Base-by-base conservation (phyloP, 2,329 filamentous ascomycete species). In the Penicillium sp. region DNA sequence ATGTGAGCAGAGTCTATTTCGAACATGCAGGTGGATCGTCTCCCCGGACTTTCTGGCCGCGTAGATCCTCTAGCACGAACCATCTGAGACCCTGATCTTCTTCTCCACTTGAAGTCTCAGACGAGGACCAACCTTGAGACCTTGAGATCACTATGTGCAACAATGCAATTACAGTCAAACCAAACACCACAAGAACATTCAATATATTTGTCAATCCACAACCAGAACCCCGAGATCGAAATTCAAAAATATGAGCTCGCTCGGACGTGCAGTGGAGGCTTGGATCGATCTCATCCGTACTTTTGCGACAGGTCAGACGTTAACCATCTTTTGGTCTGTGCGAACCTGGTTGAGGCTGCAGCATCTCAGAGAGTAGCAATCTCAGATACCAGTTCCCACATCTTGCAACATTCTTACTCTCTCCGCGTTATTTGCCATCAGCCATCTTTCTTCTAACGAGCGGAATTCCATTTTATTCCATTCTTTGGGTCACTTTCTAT, bases 1-100 rank as follows among this genome's bases (percentile, higher is more conserved):
- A 61, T 61, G 58, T 61, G 58, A 61, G 50, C 55, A 57, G 56
- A 61, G 57, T 58, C 54, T 57, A 60, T 57, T 57, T 52, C 45
- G 33, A 46, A 59, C 58, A 56, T 60, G 58, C 57, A 60, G 52
- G 41, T 35, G 30, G 41, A 49, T 49, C 47, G 29, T 14, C 27
- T 49, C 47, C 47, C 47, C 47, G 41, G 47, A 49, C 47, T 49
- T 49, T 40, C 35, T 34, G n/a, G 47, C 41, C 35, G 16, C 29
- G 47, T 40, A 41, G 47, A 49, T 49, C 47, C 40, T 34, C 5
- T n/a, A 34, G 41, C 27, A 45, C 33, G 25, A 34, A 14, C 36
- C 29, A 35, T 36, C 41, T 39, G 30, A 44, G 29, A 45, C 41
- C 36, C 16, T 40, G 47, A 49, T 49, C 47, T 39, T 8, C 41